phyloP scores from a whole-genome alignment of 2,329 filamentous ascomycete species.

The Rhynchosporium secalis region DNA sequence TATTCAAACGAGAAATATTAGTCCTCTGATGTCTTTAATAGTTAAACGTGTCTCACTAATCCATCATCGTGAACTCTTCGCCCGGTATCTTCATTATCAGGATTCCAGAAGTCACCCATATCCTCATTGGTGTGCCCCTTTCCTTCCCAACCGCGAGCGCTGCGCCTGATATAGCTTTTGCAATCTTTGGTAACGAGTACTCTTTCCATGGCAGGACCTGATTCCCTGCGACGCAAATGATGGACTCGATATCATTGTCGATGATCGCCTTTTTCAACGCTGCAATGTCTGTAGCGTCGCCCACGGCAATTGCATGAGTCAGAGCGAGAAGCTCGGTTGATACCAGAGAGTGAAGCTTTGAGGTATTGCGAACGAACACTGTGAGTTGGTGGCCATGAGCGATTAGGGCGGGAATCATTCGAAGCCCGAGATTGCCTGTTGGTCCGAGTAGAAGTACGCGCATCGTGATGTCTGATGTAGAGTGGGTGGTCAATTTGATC shows the following conservation, averaged over 20 bases:
- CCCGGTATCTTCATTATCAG: constrained; percentile 43
- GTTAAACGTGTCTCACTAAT: constrained; percentile 35
- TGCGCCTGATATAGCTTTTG: constrained; percentile 40
- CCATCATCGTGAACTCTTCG: constrained; percentile 38
- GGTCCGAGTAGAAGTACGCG: constrained; percentile 45
- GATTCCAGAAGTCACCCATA: constrained; percentile 44
- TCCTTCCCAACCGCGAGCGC: constrained; percentile 40
- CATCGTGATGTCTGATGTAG: constrained; percentile 35
- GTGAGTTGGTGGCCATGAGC: constrained; percentile 42
- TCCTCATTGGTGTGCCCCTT: constrained; percentile 40
- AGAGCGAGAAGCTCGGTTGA: constrained; percentile 37
- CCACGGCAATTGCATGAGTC: constrained; percentile 41
- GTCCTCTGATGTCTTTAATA: not conserved
- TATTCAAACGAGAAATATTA: constrained; percentile 10
- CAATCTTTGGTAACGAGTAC: constrained; percentile 42
- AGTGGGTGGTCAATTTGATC: not conserved
- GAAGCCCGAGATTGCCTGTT: constrained; percentile 44
- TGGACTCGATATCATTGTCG: constrained; percentile 42
- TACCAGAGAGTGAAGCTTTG: constrained; percentile 43
- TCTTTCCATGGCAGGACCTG: constrained; percentile 43
- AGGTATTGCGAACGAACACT: constrained; percentile 43
- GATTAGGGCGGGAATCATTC: constrained; percentile 41
- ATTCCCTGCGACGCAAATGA: constrained; percentile 45
- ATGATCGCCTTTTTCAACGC: constrained; percentile 42
- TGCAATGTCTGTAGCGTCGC: constrained; percentile 42